Evolutionary conservation across 2,329 filamentous ascomycete species (phyloP), one percentile per base, ranked within the genome.

Genomic region (Rhexocercosporidium sp.): DNA sequence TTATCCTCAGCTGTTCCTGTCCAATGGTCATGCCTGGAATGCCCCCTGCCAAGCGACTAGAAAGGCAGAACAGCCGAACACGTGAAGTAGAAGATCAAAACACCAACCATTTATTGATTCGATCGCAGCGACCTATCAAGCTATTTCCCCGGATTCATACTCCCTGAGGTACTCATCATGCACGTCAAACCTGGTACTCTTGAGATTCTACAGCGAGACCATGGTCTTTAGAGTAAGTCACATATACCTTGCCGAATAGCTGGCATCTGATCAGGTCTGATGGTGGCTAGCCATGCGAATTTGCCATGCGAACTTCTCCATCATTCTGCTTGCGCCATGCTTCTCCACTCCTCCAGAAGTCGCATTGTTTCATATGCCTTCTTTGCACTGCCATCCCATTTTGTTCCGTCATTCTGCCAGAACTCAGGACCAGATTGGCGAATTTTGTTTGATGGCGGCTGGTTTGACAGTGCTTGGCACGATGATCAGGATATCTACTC

Each of bases 111-210:
- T 16, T 16, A 37, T 46, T 25, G 31, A 47, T 22, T 16, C 2
- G 34, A 25, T 31, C 18, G 34, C 18, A 54, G 31, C 44, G 20
- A 29, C 37, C 27, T 47, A 29, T 57, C 39, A 44, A 7, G 29
- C 51, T 31, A 22, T 31, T 64, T 59, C 62, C 62, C 62, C 62
- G 20, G 62, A 65, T 53, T 65, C 29, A 46, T 47, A 12, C 34
- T 41, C 12, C 44, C 39, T 27, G n/a, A n/a, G n/a, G n/a, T n/a
- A 18, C 25, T 7, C 31, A n/a, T 31, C 39, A 44, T 59, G 39
- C 39, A 47, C 27, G 27, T 14, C 14, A 18, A 47, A 44, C 22
- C 57, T 47, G 22, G 39, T 18, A n/a, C n/a, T 5, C 20, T 31
- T 31, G n/a, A 47, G 12, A 34, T 31, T 44, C 7, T 46, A 11